Conservation (phyloP, 2,329 filamentous ascomycete genomes). For the Xylaria arbuscula region DNA sequence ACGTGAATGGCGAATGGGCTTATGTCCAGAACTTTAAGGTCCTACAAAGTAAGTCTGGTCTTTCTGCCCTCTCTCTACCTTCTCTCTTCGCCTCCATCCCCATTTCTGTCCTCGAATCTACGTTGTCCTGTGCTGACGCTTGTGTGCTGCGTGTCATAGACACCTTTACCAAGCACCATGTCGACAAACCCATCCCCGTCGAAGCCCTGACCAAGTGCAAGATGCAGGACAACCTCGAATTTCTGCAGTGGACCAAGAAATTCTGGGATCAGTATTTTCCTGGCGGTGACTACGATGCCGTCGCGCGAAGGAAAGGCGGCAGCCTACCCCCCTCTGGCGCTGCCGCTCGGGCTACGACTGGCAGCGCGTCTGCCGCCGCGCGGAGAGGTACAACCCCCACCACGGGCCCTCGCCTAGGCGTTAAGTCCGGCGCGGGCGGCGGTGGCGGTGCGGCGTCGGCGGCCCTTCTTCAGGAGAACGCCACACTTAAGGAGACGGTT, state of each 20-base stretch:
- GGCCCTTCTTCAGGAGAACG: slow-evolving; percentile 85
- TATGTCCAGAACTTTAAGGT: slow-evolving; percentile 99
- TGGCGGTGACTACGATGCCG: slow-evolving; percentile 94
- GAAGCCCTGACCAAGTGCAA: slow-evolving; percentile 94
- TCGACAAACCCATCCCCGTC: slow-evolving; percentile 92
- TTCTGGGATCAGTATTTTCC: slow-evolving; percentile 99
- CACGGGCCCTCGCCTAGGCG: slow-evolving; percentile 59
- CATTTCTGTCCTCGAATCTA: neutral
- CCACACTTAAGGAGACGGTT: slow-evolving; percentile 94
- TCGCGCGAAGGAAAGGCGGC: slow-evolving; percentile 83
- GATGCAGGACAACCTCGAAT: slow-evolving; percentile 99
- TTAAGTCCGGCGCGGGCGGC: slow-evolving; percentile 39
- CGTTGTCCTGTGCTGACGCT: slow-evolving; percentile 20
- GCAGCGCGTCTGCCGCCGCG: slow-evolving; percentile 61
- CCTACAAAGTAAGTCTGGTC: slow-evolving; percentile 79
- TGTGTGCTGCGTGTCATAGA: slow-evolving; percentile 60
- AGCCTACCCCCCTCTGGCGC: slow-evolving; percentile 65
- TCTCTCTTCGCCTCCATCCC: slow-evolving; percentile 1
- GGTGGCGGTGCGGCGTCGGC: slow-evolving; percentile 69
- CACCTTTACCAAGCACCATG: slow-evolving; percentile 82
- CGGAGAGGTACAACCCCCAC: slow-evolving; percentile 72
- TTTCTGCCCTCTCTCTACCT: neutral
- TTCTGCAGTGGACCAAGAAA: slow-evolving; percentile 94
- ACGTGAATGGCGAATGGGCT: slow-evolving; percentile 95
- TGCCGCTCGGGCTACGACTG: slow-evolving; percentile 52